Evolutionary conservation across 805 yeast species (phyloP).

Genomic region (Lipomyces mesembrius): DNA sequence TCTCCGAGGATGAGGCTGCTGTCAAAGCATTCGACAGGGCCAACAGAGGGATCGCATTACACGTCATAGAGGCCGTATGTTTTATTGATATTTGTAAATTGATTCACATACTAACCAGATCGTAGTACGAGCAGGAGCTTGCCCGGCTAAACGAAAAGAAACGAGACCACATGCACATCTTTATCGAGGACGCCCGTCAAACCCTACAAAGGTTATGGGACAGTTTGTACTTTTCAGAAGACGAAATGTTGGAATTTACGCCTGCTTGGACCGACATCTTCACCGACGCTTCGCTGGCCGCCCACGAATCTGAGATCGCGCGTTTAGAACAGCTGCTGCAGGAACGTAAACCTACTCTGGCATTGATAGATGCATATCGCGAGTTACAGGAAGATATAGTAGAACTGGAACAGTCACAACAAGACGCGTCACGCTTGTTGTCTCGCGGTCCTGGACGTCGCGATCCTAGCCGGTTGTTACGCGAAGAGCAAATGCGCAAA

Average conservation of each 20-base stretch:
- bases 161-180: conserved; percentile 65
- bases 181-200: conserved; percentile 64
- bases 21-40: conserved; percentile 49
- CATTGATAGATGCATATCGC: conserved; percentile 59
- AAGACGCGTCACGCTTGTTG: conserved; percentile 79
- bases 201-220: conserved; percentile 69
- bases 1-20: conserved; percentile 54
- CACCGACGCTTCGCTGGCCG: conserved; percentile 64
- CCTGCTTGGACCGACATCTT: conserved; percentile 51
- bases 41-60: conserved; percentile 46
- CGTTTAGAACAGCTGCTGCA: conserved; percentile 57
- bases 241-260: conserved; percentile 56
- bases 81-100: neutral
- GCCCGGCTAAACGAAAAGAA: conserved; percentile 63
- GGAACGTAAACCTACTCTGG: conserved; percentile 59
- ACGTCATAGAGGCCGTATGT: conserved; percentile 35
- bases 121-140: conserved; percentile 56
- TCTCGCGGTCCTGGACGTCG: conserved; percentile 50
- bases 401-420: conserved; percentile 68
- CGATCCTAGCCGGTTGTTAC: conserved; percentile 69
- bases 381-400: conserved; percentile 63
- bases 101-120: conserved; percentile 39
- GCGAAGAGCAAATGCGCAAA: conserved; percentile 79
- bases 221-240: conserved; percentile 59
- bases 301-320: conserved; percentile 67